Conservation (phyloP, 2,329 filamentous ascomycete species). For the Cercospora berteroae region DNA sequence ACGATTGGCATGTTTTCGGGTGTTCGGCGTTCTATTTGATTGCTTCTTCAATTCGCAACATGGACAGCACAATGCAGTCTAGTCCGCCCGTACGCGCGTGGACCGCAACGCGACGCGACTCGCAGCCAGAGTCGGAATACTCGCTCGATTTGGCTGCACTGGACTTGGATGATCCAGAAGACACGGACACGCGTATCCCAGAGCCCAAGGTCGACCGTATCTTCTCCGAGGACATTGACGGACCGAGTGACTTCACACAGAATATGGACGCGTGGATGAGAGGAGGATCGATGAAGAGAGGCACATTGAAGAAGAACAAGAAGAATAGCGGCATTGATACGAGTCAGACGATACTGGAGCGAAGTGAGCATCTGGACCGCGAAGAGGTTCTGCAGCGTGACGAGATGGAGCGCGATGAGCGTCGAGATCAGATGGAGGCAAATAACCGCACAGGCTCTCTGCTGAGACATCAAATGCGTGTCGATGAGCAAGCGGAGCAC, state of each 20-base stretch:
- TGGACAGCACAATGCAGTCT: conserved; percentile 30
- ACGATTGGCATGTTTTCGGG: conserved; percentile 1
- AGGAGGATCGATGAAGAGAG: conserved; percentile 3
- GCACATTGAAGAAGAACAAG: conserved; percentile 2
- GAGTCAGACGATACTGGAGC: conserved; percentile 11
- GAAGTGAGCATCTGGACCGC: not conserved
- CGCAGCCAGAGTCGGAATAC: conserved; percentile 32
- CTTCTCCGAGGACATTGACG: conserved; percentile 40
- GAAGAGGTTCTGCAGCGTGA: not conserved
- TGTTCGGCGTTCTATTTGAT: conserved; percentile 4
- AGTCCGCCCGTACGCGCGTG: conserved; percentile 33
- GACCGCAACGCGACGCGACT: conserved; percentile 24
- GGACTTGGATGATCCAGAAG: conserved; percentile 26
- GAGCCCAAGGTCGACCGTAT: conserved; percentile 32
- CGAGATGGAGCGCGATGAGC: not conserved
- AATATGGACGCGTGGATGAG: conserved; percentile 38
- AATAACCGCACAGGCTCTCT: not conserved
- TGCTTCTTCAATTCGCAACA: not conserved
- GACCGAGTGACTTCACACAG: conserved; percentile 40
- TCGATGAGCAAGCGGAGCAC: not conserved
- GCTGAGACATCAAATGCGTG: not conserved
- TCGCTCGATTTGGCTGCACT: conserved; percentile 37
- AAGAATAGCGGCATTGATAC: not conserved
- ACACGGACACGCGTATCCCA: conserved; percentile 28
- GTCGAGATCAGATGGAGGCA: conserved; percentile 5